phyloP scores from a whole-genome alignment of 352 stramenopile genomes.

The Pythium plurisporium region DNA sequence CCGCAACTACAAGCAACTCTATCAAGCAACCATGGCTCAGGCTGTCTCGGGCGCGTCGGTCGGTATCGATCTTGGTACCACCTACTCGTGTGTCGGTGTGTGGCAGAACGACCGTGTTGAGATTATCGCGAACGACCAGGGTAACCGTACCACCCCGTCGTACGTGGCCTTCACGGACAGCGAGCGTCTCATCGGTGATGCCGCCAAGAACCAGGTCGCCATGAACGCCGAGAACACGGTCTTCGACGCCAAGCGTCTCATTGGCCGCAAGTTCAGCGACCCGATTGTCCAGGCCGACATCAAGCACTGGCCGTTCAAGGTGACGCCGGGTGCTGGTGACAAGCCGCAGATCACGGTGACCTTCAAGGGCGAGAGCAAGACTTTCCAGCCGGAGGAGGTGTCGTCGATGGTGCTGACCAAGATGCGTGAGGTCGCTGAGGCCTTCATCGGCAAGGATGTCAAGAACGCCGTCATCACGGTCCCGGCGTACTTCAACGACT shows the following conservation, averaged over 20 bases:
- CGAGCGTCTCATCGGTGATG: slow-evolving; percentile 93
- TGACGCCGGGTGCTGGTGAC: too few relatives aligned
- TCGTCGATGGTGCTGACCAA: slow-evolving; percentile 48
- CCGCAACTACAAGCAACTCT: slow-evolving; percentile 1
- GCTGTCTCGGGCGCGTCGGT: slow-evolving; percentile 43
- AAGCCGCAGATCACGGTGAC: slow-evolving; percentile 60
- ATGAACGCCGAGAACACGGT: slow-evolving; percentile 99
- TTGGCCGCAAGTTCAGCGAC: slow-evolving; percentile 96
- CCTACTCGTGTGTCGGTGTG: slow-evolving; percentile 96
- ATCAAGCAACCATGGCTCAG: slow-evolving; percentile 13
- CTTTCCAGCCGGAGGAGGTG: slow-evolving; percentile 59
- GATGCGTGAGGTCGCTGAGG: slow-evolving; percentile 45
- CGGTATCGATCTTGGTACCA: slow-evolving; percentile 97
- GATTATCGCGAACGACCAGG: slow-evolving; percentile 95
- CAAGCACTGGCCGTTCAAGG: slow-evolving; percentile 87
- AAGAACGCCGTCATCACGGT: slow-evolving; percentile 33
- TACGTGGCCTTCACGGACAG: slow-evolving; percentile 92
- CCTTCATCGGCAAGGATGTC: slow-evolving; percentile 33
- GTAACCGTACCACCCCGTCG: slow-evolving; percentile 93
- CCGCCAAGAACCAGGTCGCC: slow-evolving; percentile 86
- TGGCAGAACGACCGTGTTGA: slow-evolving; percentile 96
- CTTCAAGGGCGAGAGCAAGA: slow-evolving; percentile 45
- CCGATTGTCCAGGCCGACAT: slow-evolving; percentile 96
- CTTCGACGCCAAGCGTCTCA: slow-evolving; percentile 95
- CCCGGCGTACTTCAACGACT: slow-evolving; percentile 31